A percentile compares a stretch with the other conserved stretches of the same genome.
Conservation (phyloP, 2,329 filamentous ascomycete genomes). For the Mycosphaerella arachidis region DNA sequence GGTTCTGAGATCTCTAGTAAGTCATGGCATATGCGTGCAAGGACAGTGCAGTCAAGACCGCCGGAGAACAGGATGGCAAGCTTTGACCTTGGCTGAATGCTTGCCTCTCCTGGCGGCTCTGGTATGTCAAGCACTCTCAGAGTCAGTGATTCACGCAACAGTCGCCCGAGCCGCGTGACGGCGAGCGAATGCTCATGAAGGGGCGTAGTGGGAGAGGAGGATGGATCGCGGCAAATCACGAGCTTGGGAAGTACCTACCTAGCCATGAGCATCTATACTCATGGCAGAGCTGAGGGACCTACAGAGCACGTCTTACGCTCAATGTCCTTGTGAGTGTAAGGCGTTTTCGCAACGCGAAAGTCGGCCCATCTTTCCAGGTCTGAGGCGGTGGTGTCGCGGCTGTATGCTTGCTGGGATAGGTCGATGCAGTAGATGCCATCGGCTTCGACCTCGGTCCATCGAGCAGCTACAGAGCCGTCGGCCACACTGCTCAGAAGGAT, state of each 20-base stretch:
- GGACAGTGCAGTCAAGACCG: slow-evolving; percentile 83
- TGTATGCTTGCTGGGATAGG: slow-evolving; percentile 34
- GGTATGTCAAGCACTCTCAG: slow-evolving; percentile 58
- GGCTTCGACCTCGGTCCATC: slow-evolving; percentile 78
- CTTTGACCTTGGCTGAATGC: slow-evolving; percentile 38
- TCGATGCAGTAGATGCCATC: slow-evolving; percentile 72
- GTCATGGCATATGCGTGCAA: slow-evolving; percentile 77
- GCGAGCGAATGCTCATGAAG: slow-evolving; percentile 21
- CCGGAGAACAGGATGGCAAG: slow-evolving; percentile 88
- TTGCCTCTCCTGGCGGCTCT: slow-evolving; percentile 23
- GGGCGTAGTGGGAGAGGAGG: neutral
- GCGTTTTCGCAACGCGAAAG: slow-evolving; percentile 13
- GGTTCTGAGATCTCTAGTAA: slow-evolving; percentile 63
- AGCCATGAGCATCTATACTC: slow-evolving; percentile 26
- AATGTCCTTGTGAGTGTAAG: slow-evolving; percentile 15
- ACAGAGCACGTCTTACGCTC: slow-evolving; percentile 16
- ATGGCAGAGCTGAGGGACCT: slow-evolving; percentile 16
- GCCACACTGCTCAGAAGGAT: slow-evolving; percentile 69
- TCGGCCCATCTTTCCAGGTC: slow-evolving; percentile 4
- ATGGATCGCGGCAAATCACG: slow-evolving; percentile 24
- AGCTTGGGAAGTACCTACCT: slow-evolving; percentile 34
- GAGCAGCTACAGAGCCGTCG: slow-evolving; percentile 44
- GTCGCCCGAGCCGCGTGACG: slow-evolving; percentile 21
- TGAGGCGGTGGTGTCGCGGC: neutral
- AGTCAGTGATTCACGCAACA: slow-evolving; percentile 26